A percentile compares a stretch with the other conserved stretches of the same genome.
phyloP scores from a whole-genome alignment of 164 flowering plant genomes.

The Litsea cubeba region DNA sequence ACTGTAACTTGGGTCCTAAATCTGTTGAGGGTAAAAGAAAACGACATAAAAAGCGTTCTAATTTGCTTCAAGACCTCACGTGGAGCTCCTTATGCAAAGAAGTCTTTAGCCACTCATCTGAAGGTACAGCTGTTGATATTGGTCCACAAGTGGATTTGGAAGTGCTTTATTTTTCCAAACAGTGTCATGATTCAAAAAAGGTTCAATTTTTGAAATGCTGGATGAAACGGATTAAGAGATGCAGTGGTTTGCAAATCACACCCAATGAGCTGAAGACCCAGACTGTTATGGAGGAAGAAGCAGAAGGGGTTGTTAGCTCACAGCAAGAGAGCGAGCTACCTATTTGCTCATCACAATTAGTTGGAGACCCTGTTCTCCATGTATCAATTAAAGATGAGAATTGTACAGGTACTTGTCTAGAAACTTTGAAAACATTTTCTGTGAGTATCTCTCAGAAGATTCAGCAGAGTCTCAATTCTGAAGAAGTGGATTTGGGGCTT shows the following conservation, averaged over 20 bases:
- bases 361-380: conserved; percentile 27
- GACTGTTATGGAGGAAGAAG: conserved; percentile 20
- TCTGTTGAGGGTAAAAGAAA: conserved; percentile 20
- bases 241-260: conserved; percentile 1
- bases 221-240: conserved; percentile 66
- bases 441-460: conserved; percentile 46
- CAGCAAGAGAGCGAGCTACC: conserved; percentile 39
- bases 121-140: neutral
- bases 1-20: conserved; percentile 8
- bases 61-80: conserved; percentile 35
- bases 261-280: conserved; percentile 16
- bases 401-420: conserved; percentile 27
- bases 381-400: conserved; percentile 31
- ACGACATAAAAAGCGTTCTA: conserved; percentile 21
- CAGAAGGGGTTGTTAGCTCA: conserved; percentile 13
- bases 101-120: conserved; percentile 26
- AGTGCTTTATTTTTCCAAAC: conserved; percentile 44
- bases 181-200: conserved; percentile 50
- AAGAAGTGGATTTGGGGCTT: conserved; percentile 62
- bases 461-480: conserved; percentile 46
- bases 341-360: conserved; percentile 30
- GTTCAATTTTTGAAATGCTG: conserved; percentile 83
- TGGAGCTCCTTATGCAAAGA: conserved; percentile 64
- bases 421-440: conserved; percentile 34
- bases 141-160: conserved; percentile 39